These are phyloP conservation scores for Hanseniaspora meyeri DNA, from an alignment of 805 yeast species.

Conservation along the genomic window DNA sequence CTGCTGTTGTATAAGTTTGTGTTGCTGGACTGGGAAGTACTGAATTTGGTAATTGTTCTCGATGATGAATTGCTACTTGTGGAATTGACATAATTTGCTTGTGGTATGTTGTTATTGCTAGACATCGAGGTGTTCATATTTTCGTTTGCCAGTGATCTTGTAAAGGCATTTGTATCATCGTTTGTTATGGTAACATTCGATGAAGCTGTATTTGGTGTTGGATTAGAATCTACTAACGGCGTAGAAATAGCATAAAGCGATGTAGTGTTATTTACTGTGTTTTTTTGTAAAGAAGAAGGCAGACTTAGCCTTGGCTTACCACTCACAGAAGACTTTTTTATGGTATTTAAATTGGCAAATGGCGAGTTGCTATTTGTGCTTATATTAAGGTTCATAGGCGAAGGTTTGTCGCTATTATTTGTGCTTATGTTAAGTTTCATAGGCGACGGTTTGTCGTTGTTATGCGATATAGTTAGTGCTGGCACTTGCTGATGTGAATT, in stretches of 20 bases:
- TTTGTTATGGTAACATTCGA: background rate
- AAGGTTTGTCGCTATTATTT: background rate
- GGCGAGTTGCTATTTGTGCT: background rate
- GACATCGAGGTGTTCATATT: background rate
- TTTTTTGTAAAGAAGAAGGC: slow-evolving; percentile 4
- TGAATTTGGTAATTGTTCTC: slow-evolving; percentile 6
- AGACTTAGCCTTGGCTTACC: slow-evolving; percentile 6
- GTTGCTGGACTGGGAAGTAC: background rate
- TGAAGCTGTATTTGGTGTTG: slow-evolving; percentile 6
- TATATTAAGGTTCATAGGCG: background rate
- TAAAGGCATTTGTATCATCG: background rate
- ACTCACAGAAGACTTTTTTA: background rate
- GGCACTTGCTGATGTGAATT: background rate
- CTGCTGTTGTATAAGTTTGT: background rate
- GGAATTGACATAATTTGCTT: background rate
- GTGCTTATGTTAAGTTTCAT: background rate
- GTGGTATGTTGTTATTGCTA: background rate
- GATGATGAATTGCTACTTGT: slow-evolving; percentile 5
- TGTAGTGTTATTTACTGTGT: background rate
- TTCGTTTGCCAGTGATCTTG: background rate
- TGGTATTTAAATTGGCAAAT: background rate
- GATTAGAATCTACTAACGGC: background rate
- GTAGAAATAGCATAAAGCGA: background rate
- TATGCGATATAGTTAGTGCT: background rate
- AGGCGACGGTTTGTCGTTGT: background rate